phyloP scores from a whole-genome alignment of 169 alveolate species.

The Sarcocystis neurona region DNA sequence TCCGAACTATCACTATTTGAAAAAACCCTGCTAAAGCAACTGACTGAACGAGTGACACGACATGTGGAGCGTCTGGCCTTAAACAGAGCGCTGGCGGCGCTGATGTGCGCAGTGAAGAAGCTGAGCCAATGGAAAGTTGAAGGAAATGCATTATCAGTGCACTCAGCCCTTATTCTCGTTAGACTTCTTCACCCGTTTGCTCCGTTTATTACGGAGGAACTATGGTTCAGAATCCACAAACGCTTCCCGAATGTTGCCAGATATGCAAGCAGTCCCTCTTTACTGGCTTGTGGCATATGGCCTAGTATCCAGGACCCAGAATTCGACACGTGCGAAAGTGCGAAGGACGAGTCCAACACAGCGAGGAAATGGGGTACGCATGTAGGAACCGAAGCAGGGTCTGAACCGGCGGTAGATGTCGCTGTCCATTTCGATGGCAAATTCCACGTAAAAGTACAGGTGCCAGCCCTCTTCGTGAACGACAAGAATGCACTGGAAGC shows the following conservation, averaged over 20 bases:
- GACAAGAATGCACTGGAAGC: no score
- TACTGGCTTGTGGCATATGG: slow-evolving; percentile 20
- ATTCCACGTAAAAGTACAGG: slow-evolving; percentile 5
- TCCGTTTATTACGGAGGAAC: slow-evolving; percentile 82
- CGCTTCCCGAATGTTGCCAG: neutral
- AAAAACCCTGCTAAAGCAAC: neutral
- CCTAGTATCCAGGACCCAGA: neutral
- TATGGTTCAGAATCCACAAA: slow-evolving; percentile 65
- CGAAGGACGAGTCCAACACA: neutral
- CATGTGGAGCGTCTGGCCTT: slow-evolving; percentile 72
- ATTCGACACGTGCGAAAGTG: neutral
- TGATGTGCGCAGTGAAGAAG: slow-evolving; percentile 67
- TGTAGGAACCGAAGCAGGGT: no score
- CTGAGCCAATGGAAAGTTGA: slow-evolving; percentile 67
- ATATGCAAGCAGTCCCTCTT: neutral
- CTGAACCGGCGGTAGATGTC: no score
- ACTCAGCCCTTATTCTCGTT: slow-evolving; percentile 61
- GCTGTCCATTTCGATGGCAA: neutral
- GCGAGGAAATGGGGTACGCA: neutral
- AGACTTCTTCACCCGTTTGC: slow-evolving; percentile 78
- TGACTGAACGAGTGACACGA: slow-evolving; percentile 46
- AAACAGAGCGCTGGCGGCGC: slow-evolving; percentile 77
- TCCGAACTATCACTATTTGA: neutral
- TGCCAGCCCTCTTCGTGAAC: neutral
- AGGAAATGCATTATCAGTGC: slow-evolving; percentile 47